Evolutionary conservation across 208 protist species (phyloP), one percentile per base, ranked within the genome.

Genomic region (Angomonas deanei): DNA sequence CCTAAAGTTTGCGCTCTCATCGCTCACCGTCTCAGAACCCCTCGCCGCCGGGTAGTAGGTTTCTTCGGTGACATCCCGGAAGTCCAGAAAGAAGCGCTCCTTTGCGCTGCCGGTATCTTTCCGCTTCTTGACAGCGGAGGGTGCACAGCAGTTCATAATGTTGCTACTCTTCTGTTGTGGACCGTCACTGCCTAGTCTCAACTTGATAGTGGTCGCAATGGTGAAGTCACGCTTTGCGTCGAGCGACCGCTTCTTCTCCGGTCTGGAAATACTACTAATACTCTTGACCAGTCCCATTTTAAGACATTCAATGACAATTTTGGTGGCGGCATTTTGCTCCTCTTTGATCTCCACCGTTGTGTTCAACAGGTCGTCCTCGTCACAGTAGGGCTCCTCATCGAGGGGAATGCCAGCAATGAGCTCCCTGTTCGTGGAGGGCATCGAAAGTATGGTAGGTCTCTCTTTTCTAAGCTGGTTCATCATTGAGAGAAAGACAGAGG

Each of bases 171-270:
- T 50, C 15, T 26, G 8, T 26, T 26, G 4, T 26, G 42, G 42
- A 19, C 3, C 42, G 19, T 50, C 42, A 50, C 15, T 50, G 4
- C 42, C 42, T 50, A 50, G 15, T 50, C 23, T 64, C 39, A 84
- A 87, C 28, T 79, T 38, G 46, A 83, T 89, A 1, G 61, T 88
- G 32, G 84, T 72, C 46, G 81, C 77, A 33, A 92, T 92, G 6
- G 80, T 78, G 56, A 95, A 95, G 64, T 96, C 91, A 26, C 70
- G 78, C 48, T 80, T 61, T 8, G 88, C 77, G 64, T 94, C 84
- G 21, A 96, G 75, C 1, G 84, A 74, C 8, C 91, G 81, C 64
- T 86, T 74, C 53, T 94, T 94, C 34, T 83, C 86, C 4, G 91
- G 82, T 3, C 87, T 62, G 3, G 86, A 91, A 46, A 96, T 96